These are phyloP conservation scores for Aspergillus sp. DNA, from an alignment of 2,329 filamentous ascomycete species.

Conservation along the genomic window DNA sequence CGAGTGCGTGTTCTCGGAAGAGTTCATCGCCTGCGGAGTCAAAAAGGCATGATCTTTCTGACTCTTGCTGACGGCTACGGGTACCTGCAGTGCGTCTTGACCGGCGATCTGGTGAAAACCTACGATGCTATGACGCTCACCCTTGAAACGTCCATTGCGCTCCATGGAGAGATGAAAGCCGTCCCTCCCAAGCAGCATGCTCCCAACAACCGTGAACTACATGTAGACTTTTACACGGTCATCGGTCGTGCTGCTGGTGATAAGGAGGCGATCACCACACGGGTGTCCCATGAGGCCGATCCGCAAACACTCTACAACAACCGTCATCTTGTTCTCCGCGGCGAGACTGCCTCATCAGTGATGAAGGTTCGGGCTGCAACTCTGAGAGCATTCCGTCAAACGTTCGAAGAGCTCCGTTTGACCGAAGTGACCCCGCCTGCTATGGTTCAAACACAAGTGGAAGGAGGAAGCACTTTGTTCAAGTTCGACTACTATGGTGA, in stretches of 20 bases:
- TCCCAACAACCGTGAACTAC: slow-evolving; percentile 80
- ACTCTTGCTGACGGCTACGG: slow-evolving; percentile 84
- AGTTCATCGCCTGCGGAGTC: slow-evolving; percentile 75
- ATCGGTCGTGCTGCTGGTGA: slow-evolving; percentile 78
- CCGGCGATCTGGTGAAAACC: slow-evolving; percentile 81
- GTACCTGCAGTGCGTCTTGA: slow-evolving; percentile 79
- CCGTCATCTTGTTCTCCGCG: slow-evolving; percentile 80
- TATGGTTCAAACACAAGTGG: slow-evolving; percentile 91
- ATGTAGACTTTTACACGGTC: slow-evolving; percentile 85
- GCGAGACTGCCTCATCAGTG: slow-evolving; percentile 78
- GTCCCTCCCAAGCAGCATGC: slow-evolving; percentile 77
- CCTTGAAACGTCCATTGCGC: slow-evolving; percentile 80
- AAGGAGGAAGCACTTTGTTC: slow-evolving; percentile 90
- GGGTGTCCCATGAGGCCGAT: slow-evolving; percentile 67
- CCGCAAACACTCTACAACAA: slow-evolving; percentile 74
- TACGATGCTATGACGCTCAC: slow-evolving; percentile 86
- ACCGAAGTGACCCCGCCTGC: slow-evolving; percentile 85
- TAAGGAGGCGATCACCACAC: slow-evolving; percentile 89
- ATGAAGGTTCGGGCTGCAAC: slow-evolving; percentile 83
- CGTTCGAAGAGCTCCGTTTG: slow-evolving; percentile 74
- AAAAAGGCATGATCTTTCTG: slow-evolving; percentile 84
- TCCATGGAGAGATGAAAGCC: slow-evolving; percentile 79
- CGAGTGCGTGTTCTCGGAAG: slow-evolving; percentile 78
- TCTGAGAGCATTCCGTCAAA: slow-evolving; percentile 75
- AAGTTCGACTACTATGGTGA: slow-evolving; percentile 86